These are phyloP conservation scores for Claviceps sorghi DNA, from an alignment of 2,329 filamentous ascomycete species.

Conservation along the genomic window DNA sequence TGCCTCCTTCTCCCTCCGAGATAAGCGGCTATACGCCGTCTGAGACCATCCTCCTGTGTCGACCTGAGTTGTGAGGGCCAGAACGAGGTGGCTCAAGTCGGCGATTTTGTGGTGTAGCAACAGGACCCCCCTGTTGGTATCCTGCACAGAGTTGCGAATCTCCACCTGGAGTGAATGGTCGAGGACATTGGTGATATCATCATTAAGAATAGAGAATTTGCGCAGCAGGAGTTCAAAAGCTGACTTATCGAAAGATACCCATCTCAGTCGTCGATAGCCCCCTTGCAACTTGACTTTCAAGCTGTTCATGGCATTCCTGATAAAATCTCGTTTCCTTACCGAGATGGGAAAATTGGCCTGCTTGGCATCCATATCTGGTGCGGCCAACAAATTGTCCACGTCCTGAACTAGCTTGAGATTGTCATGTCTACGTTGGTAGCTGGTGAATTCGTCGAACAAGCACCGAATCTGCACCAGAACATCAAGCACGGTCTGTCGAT, in stretches of 20 bases:
- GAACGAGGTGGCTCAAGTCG: slow-evolving; percentile 30
- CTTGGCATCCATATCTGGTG: slow-evolving; percentile 29
- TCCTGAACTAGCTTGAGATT: slow-evolving; percentile 21
- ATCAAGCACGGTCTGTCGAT: slow-evolving; percentile 34
- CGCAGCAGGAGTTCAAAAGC: slow-evolving; percentile 30
- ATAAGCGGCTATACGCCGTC: slow-evolving; percentile 14
- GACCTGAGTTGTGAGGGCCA: slow-evolving; percentile 30
- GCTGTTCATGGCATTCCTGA: slow-evolving; percentile 27
- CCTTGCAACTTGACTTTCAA: slow-evolving; percentile 24
- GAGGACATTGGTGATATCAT: slow-evolving; percentile 32
- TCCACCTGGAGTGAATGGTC: slow-evolving; percentile 32
- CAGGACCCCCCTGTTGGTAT: slow-evolving; percentile 31
- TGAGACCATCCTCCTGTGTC: slow-evolving; percentile 13
- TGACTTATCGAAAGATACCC: slow-evolving; percentile 31
- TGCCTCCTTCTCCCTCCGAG: slow-evolving; percentile 20
- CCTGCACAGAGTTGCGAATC: slow-evolving; percentile 31
- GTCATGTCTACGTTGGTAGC: slow-evolving; percentile 25
- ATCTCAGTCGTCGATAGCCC: slow-evolving; percentile 22
- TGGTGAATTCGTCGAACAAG: slow-evolving; percentile 31
- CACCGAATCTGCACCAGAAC: slow-evolving; percentile 32
- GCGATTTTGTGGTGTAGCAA: slow-evolving; percentile 31
- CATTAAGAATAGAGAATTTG: slow-evolving; percentile 30
- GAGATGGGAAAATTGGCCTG: slow-evolving; percentile 30
- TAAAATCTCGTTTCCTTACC: slow-evolving; percentile 25
- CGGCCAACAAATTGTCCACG: slow-evolving; percentile 18